Conservation (phyloP, 768 basidiomycete species). For the Dioszegia crocea region DNA sequence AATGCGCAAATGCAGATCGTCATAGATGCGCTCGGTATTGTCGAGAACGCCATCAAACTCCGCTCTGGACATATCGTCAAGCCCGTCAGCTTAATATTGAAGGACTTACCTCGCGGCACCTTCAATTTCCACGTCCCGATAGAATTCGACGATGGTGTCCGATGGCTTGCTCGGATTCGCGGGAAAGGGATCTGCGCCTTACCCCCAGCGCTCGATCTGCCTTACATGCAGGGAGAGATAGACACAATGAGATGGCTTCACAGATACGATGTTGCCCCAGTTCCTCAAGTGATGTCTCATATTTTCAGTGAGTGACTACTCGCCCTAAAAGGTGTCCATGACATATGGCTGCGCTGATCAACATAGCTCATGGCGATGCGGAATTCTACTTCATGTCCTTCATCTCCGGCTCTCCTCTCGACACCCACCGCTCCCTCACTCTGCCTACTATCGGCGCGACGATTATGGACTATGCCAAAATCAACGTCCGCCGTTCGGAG, state of each 20-base stretch:
- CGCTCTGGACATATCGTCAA: neutral
- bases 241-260: neutral
- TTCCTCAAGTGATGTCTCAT: neutral
- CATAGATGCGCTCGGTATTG: neutral
- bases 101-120: neutral
- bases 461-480: neutral
- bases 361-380: neutral
- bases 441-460: neutral
- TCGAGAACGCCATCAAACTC: neutral
- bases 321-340: neutral
- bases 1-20: neutral
- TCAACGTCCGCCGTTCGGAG: neutral
- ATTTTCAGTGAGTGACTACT: neutral
- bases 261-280: neutral
- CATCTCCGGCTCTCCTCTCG: neutral
- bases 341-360: neutral
- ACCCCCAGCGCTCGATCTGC: neutral
- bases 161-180: conserved; percentile 9
- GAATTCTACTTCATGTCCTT: conserved; percentile 3
- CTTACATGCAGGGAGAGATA: neutral
- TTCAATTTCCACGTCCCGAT: conserved; percentile 1
- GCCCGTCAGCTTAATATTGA: neutral
- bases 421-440: neutral
- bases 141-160: conserved; percentile 6
- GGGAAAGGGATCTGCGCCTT: neutral